Base-by-base conservation (phyloP, 306 rosid species). In the Alnus rubra region DNA sequence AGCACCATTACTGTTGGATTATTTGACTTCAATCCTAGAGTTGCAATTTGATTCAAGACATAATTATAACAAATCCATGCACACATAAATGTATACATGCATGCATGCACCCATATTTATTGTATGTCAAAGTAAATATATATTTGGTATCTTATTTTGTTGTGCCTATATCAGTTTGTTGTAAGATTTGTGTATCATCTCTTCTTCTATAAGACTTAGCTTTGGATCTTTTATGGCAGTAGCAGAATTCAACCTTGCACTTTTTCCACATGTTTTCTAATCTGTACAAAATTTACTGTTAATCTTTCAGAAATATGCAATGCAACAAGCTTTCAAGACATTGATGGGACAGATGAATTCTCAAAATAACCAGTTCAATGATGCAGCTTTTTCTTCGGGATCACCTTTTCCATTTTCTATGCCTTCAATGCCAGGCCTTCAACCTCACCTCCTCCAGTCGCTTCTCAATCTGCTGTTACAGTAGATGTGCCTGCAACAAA, bases 311-410 rank as follows among this genome's bases (percentile, higher is more conserved):
- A 91, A 89, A 63, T 96, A 91, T 96, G 98, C 98, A 62, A 93
- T 93, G 96, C 97, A 93, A 91, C 99, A 93, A 93, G 98, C 99
- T 88, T 88, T 93, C 82, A 91, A 96, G 92, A 90, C 92, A 71
- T 31, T 96, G 90, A 91, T 93, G 99, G 90, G 97, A 74, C 98
- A 93, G 84, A 87, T 88, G 97, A 88, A 88, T 89, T 9, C 98
- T 78, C 99, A 89, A 85, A 87, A 82, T 73, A 86, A 79, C 75
- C 94, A 69, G 69, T 86, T 88, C 80, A 82, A 76, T 67, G 90
- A 80, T 81, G 74, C 93, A 83, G 78, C 90, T 42, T 87, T 83
- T 82, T 81, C 97, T 74, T 85, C 92, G 50, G 97, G 94, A 23
- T 84, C 94, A 18, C 86, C 99, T 76, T 96, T 85, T 86, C 98